These are phyloP conservation scores for Phoma herbarum DNA, from an alignment of 2,329 filamentous ascomycete genomes.

Conservation along the genomic window DNA sequence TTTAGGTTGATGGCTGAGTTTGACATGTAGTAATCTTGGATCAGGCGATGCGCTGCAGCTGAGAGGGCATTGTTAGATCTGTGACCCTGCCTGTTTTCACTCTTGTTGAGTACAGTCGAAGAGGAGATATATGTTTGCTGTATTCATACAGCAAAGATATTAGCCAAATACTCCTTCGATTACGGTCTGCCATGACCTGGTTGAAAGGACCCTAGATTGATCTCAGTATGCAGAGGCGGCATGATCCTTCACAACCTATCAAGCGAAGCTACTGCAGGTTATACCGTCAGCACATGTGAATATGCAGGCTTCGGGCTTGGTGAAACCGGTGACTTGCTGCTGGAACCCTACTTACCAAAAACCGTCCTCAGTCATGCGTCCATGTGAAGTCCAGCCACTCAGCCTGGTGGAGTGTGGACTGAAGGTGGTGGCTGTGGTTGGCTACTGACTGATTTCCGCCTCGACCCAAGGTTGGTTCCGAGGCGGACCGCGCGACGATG, in stretches of 20 bases:
- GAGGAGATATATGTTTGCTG: background rate
- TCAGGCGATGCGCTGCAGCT: background rate
- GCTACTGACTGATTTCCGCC: constrained; percentile 15
- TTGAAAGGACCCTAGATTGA: constrained; percentile 5
- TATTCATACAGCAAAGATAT: background rate
- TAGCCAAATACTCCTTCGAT: constrained; percentile 9
- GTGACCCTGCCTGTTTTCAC: background rate
- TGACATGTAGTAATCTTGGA: background rate
- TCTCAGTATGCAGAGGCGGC: constrained; percentile 9
- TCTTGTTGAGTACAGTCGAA: background rate
- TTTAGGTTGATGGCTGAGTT: constrained; percentile 4
- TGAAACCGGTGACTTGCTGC: constrained; percentile 32
- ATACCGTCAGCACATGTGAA: constrained; percentile 29
- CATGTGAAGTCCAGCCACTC: constrained; percentile 5
- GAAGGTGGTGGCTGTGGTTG: constrained; percentile 27
- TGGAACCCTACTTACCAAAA: constrained; percentile 22
- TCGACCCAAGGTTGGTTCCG: constrained; percentile 1
- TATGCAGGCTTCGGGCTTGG: constrained; percentile 32
- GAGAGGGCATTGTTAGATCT: background rate
- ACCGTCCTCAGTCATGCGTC: constrained; percentile 9
- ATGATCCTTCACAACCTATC: constrained; percentile 22
- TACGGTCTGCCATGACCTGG: background rate
- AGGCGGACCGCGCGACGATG: constrained; percentile 11
- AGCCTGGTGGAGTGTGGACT: constrained; percentile 18
- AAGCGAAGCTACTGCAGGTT: constrained; percentile 35